Evolutionary conservation across 2,329 filamentous ascomycete genomes (phyloP), one percentile per base, ranked within the genome.

Genomic region (Hymenoscyphus infarciens): DNA sequence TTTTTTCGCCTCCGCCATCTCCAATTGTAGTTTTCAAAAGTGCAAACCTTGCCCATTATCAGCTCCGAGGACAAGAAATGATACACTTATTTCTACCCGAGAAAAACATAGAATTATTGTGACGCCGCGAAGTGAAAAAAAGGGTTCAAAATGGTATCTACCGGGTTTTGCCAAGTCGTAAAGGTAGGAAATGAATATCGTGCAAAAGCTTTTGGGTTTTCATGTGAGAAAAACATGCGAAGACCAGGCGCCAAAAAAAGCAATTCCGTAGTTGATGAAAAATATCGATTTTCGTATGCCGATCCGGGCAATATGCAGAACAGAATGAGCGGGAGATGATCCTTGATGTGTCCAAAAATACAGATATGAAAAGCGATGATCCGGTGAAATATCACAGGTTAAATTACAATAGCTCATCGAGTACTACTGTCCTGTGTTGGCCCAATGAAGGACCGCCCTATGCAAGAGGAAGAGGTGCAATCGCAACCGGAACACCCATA

Each of bases 391-490:
- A n/a, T 59, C 61, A 66, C 64, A 71, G 61, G 58, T 55, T 56
- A 62, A 62, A 62, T 62, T 63, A 68, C 68, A 68, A 72, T 69
- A 74, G 71, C 68, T 73, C 72, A 74, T 71, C 71, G 70, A 66
- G 67, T 63, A 65, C 73, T 71, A 73, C 68, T 69, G 66, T 69
- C 62, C 61, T 64, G 67, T 69, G 68, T 64, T 52, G 64, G 60
- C 66, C 68, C 63, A 56, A 66, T 5, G 2, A 52, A 13, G 45
- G n/a, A 70, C 71, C 59, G 58, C 67, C 64, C 65, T 76, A 76
- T 63, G 81, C 81, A 68, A 83, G 78, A 52, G 81, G 73, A 59
- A 76, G 72, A 15, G 77, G 73, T 52, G 73, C 74, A 56, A 74
- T 74, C 15, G 75, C 73, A 64, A 75, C 72, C 65, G 77, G 76